These are phyloP conservation scores for Novakomyces olei DNA, from an alignment of 805 yeast species.

Conservation along the genomic window DNA sequence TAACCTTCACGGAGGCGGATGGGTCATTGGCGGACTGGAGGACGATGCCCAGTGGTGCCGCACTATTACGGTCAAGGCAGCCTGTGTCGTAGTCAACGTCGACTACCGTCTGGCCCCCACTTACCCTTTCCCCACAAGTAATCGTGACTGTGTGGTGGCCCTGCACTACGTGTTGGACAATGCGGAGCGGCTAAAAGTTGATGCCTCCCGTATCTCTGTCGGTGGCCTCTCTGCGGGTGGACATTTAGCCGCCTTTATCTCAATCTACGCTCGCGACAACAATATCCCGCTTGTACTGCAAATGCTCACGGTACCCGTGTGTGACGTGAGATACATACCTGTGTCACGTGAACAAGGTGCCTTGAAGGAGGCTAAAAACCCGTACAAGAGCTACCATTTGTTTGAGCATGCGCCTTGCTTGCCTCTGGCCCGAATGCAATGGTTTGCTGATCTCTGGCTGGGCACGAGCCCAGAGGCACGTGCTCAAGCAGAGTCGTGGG, in stretches of 20 bases:
- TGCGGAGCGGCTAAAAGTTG: slow-evolving; percentile 12
- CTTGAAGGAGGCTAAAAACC: slow-evolving; percentile 18
- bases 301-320: slow-evolving; percentile 24
- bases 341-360: no score
- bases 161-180: slow-evolving; percentile 5
- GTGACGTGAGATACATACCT: no score
- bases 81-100: slow-evolving; percentile 22
- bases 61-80: slow-evolving; percentile 18
- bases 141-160: slow-evolving; percentile 16
- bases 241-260: slow-evolving; percentile 14
- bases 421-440: slow-evolving; percentile 24
- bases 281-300: slow-evolving; percentile 19
- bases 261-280: slow-evolving; percentile 11
- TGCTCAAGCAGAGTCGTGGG: slow-evolving; percentile 17
- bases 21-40: slow-evolving; percentile 21
- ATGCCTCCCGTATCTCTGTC: slow-evolving; percentile 18
- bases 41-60: slow-evolving; percentile 25
- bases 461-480: no score
- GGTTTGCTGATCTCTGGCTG: slow-evolving; percentile 23
- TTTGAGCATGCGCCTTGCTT: slow-evolving; percentile 16
- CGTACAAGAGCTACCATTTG: not conserved
- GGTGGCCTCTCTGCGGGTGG: slow-evolving; percentile 31
- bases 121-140: slow-evolving; percentile 26
- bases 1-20: slow-evolving; percentile 24
- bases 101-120: slow-evolving; percentile 32